Conservation (phyloP, 192 early-diverging fungal species). For the Backusella australiensis region DNA sequence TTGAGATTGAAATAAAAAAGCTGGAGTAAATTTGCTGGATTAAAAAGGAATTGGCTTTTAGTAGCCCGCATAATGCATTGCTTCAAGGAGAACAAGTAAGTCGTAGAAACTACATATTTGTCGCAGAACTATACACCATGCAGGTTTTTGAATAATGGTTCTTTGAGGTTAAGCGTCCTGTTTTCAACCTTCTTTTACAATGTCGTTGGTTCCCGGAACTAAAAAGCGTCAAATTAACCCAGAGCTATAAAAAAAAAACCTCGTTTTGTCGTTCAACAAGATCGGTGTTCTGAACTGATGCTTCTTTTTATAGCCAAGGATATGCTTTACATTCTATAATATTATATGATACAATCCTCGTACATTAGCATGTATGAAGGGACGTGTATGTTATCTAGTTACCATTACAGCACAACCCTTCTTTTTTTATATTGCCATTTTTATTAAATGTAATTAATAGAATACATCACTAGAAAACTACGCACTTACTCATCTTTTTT, state of each 20-base stretch:
- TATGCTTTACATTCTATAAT: too few relatives aligned
- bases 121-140: neutral
- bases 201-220: neutral
- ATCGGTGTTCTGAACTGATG: neutral
- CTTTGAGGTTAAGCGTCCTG: neutral
- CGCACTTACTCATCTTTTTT: too few relatives aligned
- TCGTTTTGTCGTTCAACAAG: neutral
- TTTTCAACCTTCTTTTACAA: neutral
- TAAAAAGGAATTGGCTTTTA: neutral
- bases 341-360: too few relatives aligned
- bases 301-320: too few relatives aligned
- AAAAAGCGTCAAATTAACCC: neutral
- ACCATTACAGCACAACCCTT: too few relatives aligned
- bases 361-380: too few relatives aligned
- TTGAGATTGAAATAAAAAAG: constrained; percentile 1
- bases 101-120: neutral
- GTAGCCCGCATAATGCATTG: neutral
- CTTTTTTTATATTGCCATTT: too few relatives aligned
- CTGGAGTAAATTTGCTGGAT: neutral
- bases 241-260: neutral
- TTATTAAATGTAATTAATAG: too few relatives aligned
- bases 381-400: too few relatives aligned
- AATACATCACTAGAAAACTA: too few relatives aligned
- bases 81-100: neutral
- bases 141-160: neutral